A percentile compares a stretch with the other conserved stretches of the same genome.
Evolutionary conservation across 805 yeast species (phyloP).

Genomic region (Sugiyamaella boreocaroliniensis): DNA sequence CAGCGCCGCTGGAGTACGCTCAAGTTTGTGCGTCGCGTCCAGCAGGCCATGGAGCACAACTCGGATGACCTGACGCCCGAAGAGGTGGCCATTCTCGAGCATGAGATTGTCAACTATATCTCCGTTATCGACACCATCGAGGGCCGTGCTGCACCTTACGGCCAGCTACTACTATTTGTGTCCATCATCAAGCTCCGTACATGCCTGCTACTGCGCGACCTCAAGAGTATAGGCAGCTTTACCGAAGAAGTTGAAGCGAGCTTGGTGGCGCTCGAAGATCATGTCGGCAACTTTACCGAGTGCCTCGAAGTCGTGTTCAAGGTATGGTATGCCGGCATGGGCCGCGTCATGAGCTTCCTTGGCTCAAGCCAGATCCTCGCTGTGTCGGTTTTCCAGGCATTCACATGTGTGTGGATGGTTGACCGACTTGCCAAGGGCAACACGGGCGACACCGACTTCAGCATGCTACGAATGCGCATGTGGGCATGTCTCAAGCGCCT

Average conservation of each 20-base stretch:
- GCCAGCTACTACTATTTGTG: conserved; percentile 7
- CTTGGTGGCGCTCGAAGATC: background rate
- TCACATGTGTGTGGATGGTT: conserved; percentile 7
- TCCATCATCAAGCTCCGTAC: conserved; percentile 8
- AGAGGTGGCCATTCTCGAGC: background rate
- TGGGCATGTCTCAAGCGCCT: background rate
- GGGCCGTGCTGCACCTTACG: conserved; percentile 6
- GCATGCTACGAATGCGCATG: background rate
- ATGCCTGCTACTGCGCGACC: background rate
- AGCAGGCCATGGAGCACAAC: background rate
- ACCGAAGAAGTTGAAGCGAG: background rate
- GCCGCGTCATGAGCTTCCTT: background rate
- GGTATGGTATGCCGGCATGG: background rate
- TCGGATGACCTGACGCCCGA: background rate
- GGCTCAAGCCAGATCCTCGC: conserved; percentile 5
- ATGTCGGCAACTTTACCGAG: background rate
- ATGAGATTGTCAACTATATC: conserved; percentile 2
- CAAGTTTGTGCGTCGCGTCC: background rate
- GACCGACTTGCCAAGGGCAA: background rate
- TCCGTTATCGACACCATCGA: conserved; percentile 4
- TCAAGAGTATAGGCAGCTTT: background rate
- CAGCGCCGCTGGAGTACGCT: background rate
- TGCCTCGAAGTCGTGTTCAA: background rate
- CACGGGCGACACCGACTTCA: background rate
- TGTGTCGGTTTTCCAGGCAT: conserved; percentile 6